These are phyloP conservation scores for Aphanocladium album DNA, from an alignment of 2,329 filamentous ascomycete species.

Conservation along the genomic window DNA sequence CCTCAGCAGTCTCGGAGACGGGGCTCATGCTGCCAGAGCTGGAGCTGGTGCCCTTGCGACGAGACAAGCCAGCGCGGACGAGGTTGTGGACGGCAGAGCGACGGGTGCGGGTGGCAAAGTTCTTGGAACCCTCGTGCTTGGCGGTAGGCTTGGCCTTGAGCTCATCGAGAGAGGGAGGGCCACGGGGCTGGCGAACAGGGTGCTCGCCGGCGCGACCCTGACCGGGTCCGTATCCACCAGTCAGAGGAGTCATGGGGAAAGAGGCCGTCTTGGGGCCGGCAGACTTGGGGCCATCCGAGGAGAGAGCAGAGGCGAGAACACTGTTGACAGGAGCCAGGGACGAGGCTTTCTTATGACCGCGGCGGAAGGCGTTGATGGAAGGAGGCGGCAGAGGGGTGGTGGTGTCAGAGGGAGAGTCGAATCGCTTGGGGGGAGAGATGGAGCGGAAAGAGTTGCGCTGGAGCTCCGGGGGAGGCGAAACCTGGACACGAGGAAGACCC, in stretches of 20 bases:
- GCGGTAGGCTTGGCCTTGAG: constrained; percentile 83
- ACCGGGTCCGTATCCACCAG: constrained; percentile 85
- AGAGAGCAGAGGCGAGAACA: constrained; percentile 38
- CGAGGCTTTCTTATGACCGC: constrained; percentile 84
- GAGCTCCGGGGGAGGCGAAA: constrained; percentile 71
- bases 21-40: constrained; percentile 78
- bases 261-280: constrained; percentile 71
- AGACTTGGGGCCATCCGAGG: constrained; percentile 45
- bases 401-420: constrained; percentile 65
- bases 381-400: constrained; percentile 72
- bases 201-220: constrained; percentile 93
- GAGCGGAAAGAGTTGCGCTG: constrained; percentile 52
- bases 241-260: constrained; percentile 75
- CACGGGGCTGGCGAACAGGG: constrained; percentile 85
- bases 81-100: constrained; percentile 89
- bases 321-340: constrained; percentile 63
- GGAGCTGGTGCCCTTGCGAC: constrained; percentile 70
- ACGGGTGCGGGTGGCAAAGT: constrained; percentile 89
- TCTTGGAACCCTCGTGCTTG: constrained; percentile 94
- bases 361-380: constrained; percentile 87
- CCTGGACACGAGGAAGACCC: constrained; percentile 68
- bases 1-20: constrained; percentile 72
- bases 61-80: constrained; percentile 81
- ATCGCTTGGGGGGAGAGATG: constrained; percentile 60
- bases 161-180: constrained; percentile 87